A percentile compares a stretch with the other conserved stretches of the same genome.
phyloP scores from a whole-genome alignment of 306 rosid genomes.

The Medicago lupulina region DNA sequence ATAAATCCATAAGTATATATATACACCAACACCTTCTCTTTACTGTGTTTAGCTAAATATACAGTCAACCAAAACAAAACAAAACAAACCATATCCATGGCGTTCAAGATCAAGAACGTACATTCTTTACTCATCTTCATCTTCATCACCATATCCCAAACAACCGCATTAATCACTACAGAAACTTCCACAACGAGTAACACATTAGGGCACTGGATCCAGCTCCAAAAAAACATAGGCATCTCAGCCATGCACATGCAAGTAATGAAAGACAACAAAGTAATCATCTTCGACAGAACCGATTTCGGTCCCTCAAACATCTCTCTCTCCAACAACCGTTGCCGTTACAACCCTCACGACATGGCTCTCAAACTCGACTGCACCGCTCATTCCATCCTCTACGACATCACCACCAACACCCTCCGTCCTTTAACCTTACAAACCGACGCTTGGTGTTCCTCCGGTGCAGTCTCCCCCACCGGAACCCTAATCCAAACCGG shows the following conservation, averaged over 20 bases:
- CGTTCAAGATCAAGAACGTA: slow-evolving; percentile 59
- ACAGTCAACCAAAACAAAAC: not conserved
- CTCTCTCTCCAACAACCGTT: slow-evolving; percentile 49
- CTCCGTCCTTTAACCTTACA: slow-evolving; percentile 63
- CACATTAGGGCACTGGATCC: slow-evolving; percentile 54
- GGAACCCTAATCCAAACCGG: slow-evolving; percentile 79
- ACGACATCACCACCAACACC: slow-evolving; percentile 58
- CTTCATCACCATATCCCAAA: not conserved
- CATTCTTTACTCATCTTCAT: slow-evolving; percentile 36
- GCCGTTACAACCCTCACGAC: slow-evolving; percentile 47
- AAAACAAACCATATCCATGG: slow-evolving; percentile 43
- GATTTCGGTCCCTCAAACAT: slow-evolving; percentile 83
- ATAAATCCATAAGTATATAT: too few species aligned
- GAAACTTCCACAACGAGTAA: not conserved
- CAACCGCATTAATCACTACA: not conserved
- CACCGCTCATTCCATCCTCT: slow-evolving; percentile 78
- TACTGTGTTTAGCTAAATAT: not conserved
- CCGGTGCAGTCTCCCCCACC: slow-evolving; percentile 57
- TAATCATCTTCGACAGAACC: slow-evolving; percentile 72
- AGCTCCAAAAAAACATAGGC: slow-evolving; percentile 63
- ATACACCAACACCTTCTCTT: not conserved
- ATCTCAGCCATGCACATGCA: slow-evolving; percentile 98
- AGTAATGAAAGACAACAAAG: slow-evolving; percentile 65
- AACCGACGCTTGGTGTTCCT: slow-evolving; percentile 85
- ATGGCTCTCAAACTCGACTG: slow-evolving; percentile 59